A percentile compares a stretch with the other conserved stretches of the same genome.
Conservation (phyloP, 805 yeast species). For the Blastobotrys mokoenaii region DNA sequence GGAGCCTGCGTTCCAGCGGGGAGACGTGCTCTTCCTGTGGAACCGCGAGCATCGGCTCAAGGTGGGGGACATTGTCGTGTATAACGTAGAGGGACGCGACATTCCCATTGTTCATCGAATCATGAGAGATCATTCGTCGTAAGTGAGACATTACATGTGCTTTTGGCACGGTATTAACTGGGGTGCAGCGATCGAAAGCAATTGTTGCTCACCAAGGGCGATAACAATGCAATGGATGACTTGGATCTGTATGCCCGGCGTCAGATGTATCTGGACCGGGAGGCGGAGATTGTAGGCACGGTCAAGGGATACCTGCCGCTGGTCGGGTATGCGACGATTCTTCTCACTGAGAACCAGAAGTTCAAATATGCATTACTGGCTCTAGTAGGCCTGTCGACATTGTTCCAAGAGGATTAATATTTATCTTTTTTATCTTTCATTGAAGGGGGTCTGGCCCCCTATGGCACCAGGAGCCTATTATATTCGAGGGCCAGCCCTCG, state of each 20-base stretch:
- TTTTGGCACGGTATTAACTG: conserved; percentile 4
- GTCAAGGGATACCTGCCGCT: conserved; percentile 90
- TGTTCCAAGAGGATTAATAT: conserved; percentile 47
- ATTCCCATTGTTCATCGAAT: conserved; percentile 98
- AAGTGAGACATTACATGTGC: conserved; percentile 18
- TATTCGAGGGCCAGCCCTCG: too few species aligned
- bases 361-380: conserved; percentile 75
- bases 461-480: too few species aligned
- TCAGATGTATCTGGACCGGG: conserved; percentile 68
- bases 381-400: conserved; percentile 58
- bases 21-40: conserved; percentile 88
- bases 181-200: conserved; percentile 38
- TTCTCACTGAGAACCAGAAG: conserved; percentile 80
- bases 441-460: too few species aligned
- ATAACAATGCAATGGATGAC: conserved; percentile 89
- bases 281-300: conserved; percentile 67
- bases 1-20: conserved; percentile 99
- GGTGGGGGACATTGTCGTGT: conserved; percentile 93
- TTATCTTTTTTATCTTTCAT: neutral
- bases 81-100: conserved; percentile 65
- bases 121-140: conserved; percentile 63
- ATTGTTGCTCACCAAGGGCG: conserved; percentile 85
- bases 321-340: conserved; percentile 84
- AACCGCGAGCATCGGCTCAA: conserved; percentile 58
- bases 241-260: conserved; percentile 71